phyloP scores from a whole-genome alignment of 2,329 filamentous ascomycete genomes.

The Neofusicoccum umdonicola region DNA sequence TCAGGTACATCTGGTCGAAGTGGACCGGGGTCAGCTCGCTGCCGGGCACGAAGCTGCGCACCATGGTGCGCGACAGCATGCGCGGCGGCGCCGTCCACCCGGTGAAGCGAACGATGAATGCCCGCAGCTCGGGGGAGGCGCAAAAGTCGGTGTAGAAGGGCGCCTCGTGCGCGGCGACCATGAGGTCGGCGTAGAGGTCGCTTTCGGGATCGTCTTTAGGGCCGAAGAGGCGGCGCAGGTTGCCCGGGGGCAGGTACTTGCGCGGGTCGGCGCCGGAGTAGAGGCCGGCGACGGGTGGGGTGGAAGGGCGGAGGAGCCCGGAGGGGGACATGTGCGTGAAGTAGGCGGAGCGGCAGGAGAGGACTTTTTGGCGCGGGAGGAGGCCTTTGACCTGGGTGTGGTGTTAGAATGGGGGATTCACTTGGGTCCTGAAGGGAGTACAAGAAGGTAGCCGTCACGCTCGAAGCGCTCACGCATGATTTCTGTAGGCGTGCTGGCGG shows the following conservation, averaged over 20 bases:
- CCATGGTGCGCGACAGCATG: constrained; percentile 14
- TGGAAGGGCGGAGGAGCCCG: neutral
- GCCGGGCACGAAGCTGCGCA: constrained; percentile 13
- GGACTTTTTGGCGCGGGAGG: neutral
- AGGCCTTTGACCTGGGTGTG: constrained; percentile 9
- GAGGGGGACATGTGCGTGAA: constrained; percentile 17
- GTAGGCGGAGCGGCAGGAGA: constrained; percentile 18
- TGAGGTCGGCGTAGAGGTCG: constrained; percentile 14
- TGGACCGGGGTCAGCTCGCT: constrained; percentile 18
- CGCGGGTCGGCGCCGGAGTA: too few relatives aligned
- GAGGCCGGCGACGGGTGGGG: too few relatives aligned
- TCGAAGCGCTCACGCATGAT: neutral
- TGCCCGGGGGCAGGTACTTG: too few relatives aligned
- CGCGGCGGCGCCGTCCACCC: too few relatives aligned
- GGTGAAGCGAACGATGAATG: too few relatives aligned
- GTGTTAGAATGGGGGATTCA: neutral
- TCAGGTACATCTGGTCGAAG: constrained; percentile 18
- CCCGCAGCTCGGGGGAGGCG: neutral
- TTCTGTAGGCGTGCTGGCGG: neutral
- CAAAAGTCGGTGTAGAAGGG: constrained; percentile 11
- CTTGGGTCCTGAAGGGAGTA: neutral
- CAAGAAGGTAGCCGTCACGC: neutral
- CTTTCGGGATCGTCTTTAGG: neutral
- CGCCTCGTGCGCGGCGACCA: constrained; percentile 17
- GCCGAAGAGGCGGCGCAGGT: too few relatives aligned